Percentiles rank a stretch among this genome's conserved stretches.
These are phyloP conservation scores for Blastocladiella emersonii DNA, from an alignment of 371 early-diverging fungal genomes.

Conservation along the genomic window DNA sequence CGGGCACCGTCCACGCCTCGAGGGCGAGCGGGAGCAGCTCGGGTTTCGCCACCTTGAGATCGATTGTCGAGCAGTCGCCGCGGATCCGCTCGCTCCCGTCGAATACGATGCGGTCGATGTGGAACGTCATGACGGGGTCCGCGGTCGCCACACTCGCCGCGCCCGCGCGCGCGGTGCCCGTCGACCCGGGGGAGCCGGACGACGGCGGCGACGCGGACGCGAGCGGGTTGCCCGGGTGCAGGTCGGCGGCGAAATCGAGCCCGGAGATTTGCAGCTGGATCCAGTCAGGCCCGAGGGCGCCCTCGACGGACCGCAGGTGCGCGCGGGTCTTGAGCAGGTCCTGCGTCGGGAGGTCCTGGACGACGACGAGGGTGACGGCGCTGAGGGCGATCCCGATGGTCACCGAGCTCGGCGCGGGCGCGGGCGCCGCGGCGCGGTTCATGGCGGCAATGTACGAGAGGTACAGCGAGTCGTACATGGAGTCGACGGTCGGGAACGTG, in stretches of 20 bases:
- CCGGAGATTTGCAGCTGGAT: not conserved
- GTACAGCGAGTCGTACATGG: not conserved
- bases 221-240: not conserved
- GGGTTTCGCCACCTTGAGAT: not conserved
- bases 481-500: not conserved
- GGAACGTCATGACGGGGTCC: not conserved
- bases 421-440: not conserved
- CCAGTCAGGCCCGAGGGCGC: not conserved
- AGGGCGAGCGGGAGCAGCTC: not conserved
- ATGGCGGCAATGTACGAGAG: not conserved
- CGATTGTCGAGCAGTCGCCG: not conserved
- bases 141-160: no score
- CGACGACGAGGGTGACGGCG: not conserved
- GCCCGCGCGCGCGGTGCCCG: no score
- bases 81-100: not conserved
- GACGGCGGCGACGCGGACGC: not conserved
- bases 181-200: no score
- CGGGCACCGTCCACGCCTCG: not conserved
- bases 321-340: not conserved
- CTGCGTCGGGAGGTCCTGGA: not conserved
- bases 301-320: not conserved
- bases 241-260: not conserved
- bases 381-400: not conserved
- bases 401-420: no score
- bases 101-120: not conserved